Base-by-base conservation (phyloP, 805 yeast genomes). In the Candida glaebosa region DNA sequence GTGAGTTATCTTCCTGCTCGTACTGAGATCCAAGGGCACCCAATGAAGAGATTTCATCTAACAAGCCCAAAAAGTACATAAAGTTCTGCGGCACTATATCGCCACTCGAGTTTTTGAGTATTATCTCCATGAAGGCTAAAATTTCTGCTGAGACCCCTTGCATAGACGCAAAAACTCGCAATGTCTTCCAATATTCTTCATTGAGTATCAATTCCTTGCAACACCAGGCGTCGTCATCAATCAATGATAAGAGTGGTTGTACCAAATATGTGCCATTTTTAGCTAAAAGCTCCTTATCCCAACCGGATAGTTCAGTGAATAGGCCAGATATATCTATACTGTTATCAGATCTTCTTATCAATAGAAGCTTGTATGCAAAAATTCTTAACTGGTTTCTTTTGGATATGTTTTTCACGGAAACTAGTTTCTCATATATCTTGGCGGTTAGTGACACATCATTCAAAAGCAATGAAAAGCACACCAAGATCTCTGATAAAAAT, bases 1-100 rank as follows among this genome's bases (percentile, higher is more conserved):
- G 8, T 15, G 31, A 14, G 6, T 22, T 17, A 9, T 12, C 19
- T 42, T 79, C 84, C 47, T 79, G 83, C 57, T 86, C 93, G 76
- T 79, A 79, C 54, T 80, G 85, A 3, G 87, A 81, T 5, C 88
- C 91, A 40, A 82, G 67, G 0, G 93, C 88, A 6, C 95, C 95
- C 36, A 83, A 78, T 1, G 91, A 84, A 0, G 93, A 84, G 14
- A 86, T 74, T 49, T 86, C 95, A 60, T 86, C 95, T 24, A 86
- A 59, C 7, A 85, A 60, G 0, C 91, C 93, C 28, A 86, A 65
- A 8, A 85, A 59, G 49, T 78, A 73, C 76, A 84, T 76, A 50
- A 78, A 84, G 50, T 82, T 84, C 1, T 60, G 56, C 5, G 69
- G 65, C 14, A 65, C 68, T 24, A 82, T 65, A 8, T 67, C 61